Base-by-base conservation (phyloP, 805 yeast genomes). In the Saccharomycopsis capsularis region DNA sequence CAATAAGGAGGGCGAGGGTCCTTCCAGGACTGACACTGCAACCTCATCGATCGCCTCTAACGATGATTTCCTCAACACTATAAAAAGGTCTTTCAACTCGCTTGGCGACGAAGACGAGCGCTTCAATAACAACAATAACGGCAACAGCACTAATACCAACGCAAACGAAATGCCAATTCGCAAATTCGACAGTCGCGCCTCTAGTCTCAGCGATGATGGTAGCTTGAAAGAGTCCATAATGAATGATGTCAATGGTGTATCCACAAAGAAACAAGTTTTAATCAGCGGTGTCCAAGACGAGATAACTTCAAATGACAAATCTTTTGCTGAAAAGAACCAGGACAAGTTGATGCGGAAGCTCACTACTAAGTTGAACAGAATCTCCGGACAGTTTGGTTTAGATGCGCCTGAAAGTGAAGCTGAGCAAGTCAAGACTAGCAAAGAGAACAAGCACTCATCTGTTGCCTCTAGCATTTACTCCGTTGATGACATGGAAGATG, bases 371-470 rank as follows among this genome's bases (percentile, higher is more conserved):
- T 25, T 54, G 7, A 41, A 51, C 37, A 42, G 56, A 48, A 27
- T 51, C 16, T 48, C 53, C 21, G 53, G 53, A 3, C 55, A 51
- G 25, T 51, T 52, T 46, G 53, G 54, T 3, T 46, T 46, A 16
- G 40, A 40, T 30, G 55, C 30, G 52, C 44, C 46, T 39, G 51
- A n/a, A 45, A 42, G 42, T 18, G 19, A 23, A 7, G 13, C 25
- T 13, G n/a, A 22, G 6, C 15, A 5, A 24, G 23, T 18, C n/a
- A 11, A 34, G 22, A 22, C 21, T 22, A 30, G 23, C 9, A 42
- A 39, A 27, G 30, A 21, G n/a, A 42, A 32, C 18, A 50, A 50
- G 19, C 54, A 47, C 35, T 15, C 46, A 9, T 50, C 54, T 23
- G 19, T 47, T 35, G 56, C 54, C 3, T 47, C 52, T 18, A 47